Conservation (phyloP, 1,139 yeast genomes). For the Kodamaea sp. region DNA sequence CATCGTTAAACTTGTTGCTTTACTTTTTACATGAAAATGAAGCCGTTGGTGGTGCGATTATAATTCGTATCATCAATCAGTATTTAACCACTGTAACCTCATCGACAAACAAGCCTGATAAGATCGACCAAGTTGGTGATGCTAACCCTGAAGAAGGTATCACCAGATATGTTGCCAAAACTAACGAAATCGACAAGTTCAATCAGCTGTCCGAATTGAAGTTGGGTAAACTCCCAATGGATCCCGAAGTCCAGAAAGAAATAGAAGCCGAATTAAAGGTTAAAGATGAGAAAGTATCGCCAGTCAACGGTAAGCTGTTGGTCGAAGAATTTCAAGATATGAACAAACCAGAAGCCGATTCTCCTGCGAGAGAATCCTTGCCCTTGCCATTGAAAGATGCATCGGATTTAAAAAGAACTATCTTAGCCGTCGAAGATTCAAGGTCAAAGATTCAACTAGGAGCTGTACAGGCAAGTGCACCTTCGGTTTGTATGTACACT, state of each 20-base stretch:
- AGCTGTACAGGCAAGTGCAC: conserved; percentile 71
- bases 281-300: conserved; percentile 56
- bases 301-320: conserved; percentile 39
- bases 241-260: conserved; percentile 80
- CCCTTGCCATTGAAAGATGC: conserved; percentile 87
- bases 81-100: conserved; percentile 69
- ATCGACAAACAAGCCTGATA: conserved; percentile 41
- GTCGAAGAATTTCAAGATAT: conserved; percentile 50
- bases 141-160: conserved; percentile 63
- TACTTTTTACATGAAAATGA: conserved; percentile 91
- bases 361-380: conserved; percentile 69
- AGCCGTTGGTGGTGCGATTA: conserved; percentile 84
- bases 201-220: conserved; percentile 65
- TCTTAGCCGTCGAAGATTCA: conserved; percentile 76
- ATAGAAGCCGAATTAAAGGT: conserved; percentile 78
- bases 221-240: conserved; percentile 81
- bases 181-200: conserved; percentile 53
- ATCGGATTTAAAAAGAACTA: conserved; percentile 73
- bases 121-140: conserved; percentile 43
- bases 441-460: conserved; percentile 65
- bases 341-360: conserved; percentile 49
- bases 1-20: conserved; percentile 77
- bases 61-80: conserved; percentile 83
- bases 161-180: conserved; percentile 50
- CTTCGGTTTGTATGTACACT: conserved; percentile 97